Evolutionary conservation across 2,329 filamentous ascomycete species (phyloP).

Genomic region (Lachnellula hyalina): DNA sequence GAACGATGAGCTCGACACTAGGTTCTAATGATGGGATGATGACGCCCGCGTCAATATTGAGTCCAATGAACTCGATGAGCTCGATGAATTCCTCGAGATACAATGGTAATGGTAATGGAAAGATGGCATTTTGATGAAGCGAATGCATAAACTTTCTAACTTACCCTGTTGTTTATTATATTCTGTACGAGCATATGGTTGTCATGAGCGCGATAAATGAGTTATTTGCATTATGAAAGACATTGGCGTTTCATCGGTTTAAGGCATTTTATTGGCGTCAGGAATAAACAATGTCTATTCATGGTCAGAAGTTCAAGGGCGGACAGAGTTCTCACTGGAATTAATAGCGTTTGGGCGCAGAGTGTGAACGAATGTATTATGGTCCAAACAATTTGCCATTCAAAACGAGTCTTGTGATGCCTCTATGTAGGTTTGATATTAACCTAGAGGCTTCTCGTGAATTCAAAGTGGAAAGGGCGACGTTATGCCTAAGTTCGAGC

Average conservation of each 20-base stretch:
- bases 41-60: slow-evolving; percentile 25
- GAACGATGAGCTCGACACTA: slow-evolving; percentile 29
- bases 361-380: no score
- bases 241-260: neutral
- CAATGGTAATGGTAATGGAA: slow-evolving; percentile 27
- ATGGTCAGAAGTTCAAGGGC: neutral
- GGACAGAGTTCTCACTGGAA: neutral
- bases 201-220: neutral
- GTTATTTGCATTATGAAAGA: slow-evolving; percentile 1
- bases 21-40: slow-evolving; percentile 24
- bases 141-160: neutral
- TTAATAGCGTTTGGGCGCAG: neutral
- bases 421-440: no score
- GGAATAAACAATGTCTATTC: neutral
- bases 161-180: neutral
- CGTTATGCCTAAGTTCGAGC: no score
- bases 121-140: slow-evolving; percentile 19
- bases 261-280: neutral
- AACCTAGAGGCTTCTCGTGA: no score
- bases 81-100: slow-evolving; percentile 17
- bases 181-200: neutral
- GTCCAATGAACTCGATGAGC: slow-evolving; percentile 24
- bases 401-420: no score
- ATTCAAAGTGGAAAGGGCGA: no score
- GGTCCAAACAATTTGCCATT: no score